Percentiles rank a stretch among this genome's conserved stretches.
Evolutionary conservation across 768 basidiomycete species (phyloP).

Genomic region (Suillus americanus): DNA sequence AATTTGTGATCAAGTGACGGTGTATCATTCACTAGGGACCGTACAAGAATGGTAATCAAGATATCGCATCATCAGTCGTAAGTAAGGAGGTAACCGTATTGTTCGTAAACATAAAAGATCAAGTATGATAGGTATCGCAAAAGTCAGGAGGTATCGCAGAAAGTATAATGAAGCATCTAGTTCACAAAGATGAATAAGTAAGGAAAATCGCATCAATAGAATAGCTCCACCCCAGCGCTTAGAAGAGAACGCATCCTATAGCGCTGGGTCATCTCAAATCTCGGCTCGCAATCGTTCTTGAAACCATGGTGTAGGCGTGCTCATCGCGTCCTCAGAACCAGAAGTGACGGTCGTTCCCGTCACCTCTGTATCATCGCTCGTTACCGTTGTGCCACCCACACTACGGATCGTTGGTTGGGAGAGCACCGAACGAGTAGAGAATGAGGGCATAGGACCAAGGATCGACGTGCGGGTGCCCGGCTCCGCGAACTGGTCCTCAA

Average conservation of each 20-base stretch:
- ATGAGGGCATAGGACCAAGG: constrained; percentile 34
- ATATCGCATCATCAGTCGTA: constrained; percentile 1
- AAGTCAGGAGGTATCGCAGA: constrained; percentile 6
- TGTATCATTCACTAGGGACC: too few relatives aligned
- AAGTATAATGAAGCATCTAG: not conserved
- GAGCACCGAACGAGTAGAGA: constrained; percentile 21
- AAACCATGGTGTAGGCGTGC: not conserved
- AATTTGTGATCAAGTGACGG: too few relatives aligned
- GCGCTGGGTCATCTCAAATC: not conserved
- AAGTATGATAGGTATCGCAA: constrained; percentile 11
- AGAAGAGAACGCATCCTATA: not conserved
- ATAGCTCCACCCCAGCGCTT: constrained; percentile 1
- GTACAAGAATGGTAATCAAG: not conserved
- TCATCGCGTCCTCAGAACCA: constrained; percentile 1
- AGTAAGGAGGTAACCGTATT: not conserved
- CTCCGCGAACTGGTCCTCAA: constrained; percentile 1
- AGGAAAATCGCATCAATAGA: not conserved
- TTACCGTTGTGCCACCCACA: constrained; percentile 27
- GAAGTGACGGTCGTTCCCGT: constrained; percentile 23
- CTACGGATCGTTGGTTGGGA: constrained; percentile 32
- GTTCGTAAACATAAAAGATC: not conserved
- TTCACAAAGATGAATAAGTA: not conserved
- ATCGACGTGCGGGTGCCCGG: constrained; percentile 25
- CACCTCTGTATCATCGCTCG: constrained; percentile 30
- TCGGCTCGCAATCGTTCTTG: not conserved